Evolutionary conservation across 441 rosid species (phyloP).

Genomic region (Adansonia gregorii): DNA sequence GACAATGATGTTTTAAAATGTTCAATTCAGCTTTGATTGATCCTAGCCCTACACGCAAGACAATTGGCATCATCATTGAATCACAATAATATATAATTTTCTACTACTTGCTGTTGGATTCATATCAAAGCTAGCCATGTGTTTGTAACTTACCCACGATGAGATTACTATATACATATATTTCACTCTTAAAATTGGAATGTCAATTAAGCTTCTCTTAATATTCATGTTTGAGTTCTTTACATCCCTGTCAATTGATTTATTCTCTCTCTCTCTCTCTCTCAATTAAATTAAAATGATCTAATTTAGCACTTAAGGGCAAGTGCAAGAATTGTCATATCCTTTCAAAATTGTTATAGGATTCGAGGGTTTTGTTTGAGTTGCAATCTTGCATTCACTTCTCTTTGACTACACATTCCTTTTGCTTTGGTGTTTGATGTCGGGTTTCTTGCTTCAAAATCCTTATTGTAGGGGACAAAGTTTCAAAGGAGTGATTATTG

Average conservation of each 20-base stretch:
- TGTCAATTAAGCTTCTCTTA: not conserved
- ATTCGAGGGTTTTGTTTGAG: not conserved
- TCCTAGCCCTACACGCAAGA: no score
- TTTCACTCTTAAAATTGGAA: not conserved
- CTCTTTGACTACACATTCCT: not conserved
- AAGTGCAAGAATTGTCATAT: not conserved
- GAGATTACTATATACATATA: not conserved
- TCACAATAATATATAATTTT: no score
- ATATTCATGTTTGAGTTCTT: not conserved
- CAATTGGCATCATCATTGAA: not conserved
- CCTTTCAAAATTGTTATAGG: not conserved
- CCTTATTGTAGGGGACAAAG: not conserved
- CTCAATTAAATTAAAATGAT: not conserved
- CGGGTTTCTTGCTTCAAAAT: not conserved
- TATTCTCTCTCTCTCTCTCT: not conserved
- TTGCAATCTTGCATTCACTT: not conserved
- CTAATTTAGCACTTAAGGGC: not conserved
- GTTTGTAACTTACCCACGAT: not conserved
- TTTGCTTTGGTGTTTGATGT: not conserved
- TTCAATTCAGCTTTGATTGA: not conserved
- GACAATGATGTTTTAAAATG: not conserved
- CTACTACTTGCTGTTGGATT: not conserved
- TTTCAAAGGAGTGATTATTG: not conserved
- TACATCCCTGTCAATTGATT: not conserved
- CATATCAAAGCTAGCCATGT: not conserved